phyloP scores from a whole-genome alignment of 192 early-diverging fungal species.

The Ambispora gerdemannii region DNA sequence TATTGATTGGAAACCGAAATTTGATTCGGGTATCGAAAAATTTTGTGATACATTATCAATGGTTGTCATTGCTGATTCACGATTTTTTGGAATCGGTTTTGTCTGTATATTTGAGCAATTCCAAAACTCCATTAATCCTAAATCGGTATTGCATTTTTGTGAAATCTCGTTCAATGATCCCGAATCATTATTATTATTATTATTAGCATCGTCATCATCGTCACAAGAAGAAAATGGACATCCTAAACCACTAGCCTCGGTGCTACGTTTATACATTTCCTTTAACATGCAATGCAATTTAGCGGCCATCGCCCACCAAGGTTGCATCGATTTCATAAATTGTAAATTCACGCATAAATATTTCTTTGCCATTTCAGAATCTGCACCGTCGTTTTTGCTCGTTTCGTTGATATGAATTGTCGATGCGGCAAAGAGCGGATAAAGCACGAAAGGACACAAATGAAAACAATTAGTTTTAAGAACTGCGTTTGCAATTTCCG shows the following conservation, averaged over 20 bases:
- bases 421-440: conserved; percentile 48
- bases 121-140: not conserved
- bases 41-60: not conserved
- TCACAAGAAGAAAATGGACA: not conserved
- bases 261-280: not conserved
- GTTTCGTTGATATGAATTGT: conserved; percentile 52
- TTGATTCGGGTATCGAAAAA: not conserved
- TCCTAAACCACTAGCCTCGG: not conserved
- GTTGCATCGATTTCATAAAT: conserved; percentile 41
- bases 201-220: not conserved
- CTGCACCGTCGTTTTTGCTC: conserved; percentile 37
- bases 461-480: conserved; percentile 25
- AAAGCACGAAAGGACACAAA: conserved; percentile 47
- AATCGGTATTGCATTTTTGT: too few relatives aligned
- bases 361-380: conserved; percentile 40
- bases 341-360: conserved; percentile 44
- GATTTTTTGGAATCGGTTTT: not conserved
- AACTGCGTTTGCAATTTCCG: conserved; percentile 40
- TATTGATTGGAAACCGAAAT: not conserved
- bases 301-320: conserved; percentile 53
- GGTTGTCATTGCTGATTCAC: not conserved
- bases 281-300: conserved; percentile 33
- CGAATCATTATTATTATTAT: too few relatives aligned
- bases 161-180: too few relatives aligned
- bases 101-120: not conserved